These are phyloP conservation scores for Eucalyptus urophylla DNA, from an alignment of 345 rosid genomes.

Conservation along the genomic window DNA sequence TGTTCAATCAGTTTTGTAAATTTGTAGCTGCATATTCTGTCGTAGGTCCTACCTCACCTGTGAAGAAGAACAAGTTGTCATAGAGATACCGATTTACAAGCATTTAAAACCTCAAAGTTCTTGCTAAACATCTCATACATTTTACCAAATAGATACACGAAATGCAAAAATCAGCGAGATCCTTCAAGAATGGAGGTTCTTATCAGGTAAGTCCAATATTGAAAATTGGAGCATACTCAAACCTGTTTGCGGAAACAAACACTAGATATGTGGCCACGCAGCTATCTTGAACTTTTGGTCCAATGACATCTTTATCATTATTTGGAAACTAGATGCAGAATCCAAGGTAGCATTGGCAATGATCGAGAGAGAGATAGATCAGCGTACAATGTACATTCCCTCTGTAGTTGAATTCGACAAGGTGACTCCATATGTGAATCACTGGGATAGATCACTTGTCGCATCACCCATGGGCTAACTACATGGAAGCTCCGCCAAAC, in stretches of 20 bases:
- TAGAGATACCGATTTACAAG: background rate
- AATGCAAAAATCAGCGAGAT: background rate
- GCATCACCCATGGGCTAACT: slow-evolving; percentile 44
- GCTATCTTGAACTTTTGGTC: background rate
- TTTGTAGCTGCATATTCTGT: background rate
- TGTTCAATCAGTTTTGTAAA: background rate
- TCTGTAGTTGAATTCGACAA: background rate
- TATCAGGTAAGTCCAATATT: background rate
- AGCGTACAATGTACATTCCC: background rate
- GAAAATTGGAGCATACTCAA: background rate
- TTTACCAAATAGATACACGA: background rate
- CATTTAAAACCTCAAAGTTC: background rate
- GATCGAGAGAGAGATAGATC: background rate
- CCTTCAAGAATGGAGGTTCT: background rate
- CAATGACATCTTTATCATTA: background rate
- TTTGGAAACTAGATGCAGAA: background rate
- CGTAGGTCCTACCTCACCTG: background rate
- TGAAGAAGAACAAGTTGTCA: background rate
- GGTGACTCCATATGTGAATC: slow-evolving; percentile 12
- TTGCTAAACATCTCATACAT: background rate
- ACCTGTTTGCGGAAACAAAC: background rate
- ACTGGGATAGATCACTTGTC: background rate
- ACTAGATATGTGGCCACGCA: background rate
- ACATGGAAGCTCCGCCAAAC: slow-evolving; percentile 25
- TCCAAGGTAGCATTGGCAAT: background rate